phyloP scores from a whole-genome alignment of 305 asterid species.

The Rubia peregrina region DNA sequence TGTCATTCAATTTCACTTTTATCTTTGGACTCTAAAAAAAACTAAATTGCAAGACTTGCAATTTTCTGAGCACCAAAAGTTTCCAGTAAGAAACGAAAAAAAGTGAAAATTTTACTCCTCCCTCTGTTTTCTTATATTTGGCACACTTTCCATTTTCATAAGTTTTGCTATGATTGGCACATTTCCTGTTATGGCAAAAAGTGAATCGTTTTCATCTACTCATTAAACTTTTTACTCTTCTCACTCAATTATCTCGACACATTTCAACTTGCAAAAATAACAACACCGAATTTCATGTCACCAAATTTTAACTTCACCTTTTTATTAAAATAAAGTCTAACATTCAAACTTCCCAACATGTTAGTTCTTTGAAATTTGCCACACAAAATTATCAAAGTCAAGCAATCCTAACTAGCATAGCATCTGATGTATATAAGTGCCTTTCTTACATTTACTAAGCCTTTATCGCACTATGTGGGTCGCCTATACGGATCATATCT shows the following conservation, averaged over 20 bases:
- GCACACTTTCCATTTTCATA: no score
- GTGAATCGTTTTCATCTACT: no score
- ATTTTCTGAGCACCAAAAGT: background rate
- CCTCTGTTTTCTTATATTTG: no score
- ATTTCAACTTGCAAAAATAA: no score
- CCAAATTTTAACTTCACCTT: background rate
- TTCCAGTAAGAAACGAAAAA: background rate
- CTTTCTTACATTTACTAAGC: background rate
- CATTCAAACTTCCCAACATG: background rate
- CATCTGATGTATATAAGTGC: background rate
- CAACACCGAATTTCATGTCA: background rate
- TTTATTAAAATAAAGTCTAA: background rate
- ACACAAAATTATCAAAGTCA: background rate
- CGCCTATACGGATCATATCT: background rate
- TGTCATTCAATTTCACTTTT: background rate
- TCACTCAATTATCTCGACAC: no score
- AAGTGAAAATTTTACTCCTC: background rate
- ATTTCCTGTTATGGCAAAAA: no score
- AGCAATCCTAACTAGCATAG: conserved; percentile 1
- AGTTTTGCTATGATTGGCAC: no score
- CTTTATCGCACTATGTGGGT: background rate
- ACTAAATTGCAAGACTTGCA: background rate
- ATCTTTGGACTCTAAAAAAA: background rate
- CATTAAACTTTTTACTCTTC: no score
- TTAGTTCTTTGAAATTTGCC: background rate